Base-by-base conservation (phyloP, 2,329 filamentous ascomycete species). In the Aschersonia sp. region DNA sequence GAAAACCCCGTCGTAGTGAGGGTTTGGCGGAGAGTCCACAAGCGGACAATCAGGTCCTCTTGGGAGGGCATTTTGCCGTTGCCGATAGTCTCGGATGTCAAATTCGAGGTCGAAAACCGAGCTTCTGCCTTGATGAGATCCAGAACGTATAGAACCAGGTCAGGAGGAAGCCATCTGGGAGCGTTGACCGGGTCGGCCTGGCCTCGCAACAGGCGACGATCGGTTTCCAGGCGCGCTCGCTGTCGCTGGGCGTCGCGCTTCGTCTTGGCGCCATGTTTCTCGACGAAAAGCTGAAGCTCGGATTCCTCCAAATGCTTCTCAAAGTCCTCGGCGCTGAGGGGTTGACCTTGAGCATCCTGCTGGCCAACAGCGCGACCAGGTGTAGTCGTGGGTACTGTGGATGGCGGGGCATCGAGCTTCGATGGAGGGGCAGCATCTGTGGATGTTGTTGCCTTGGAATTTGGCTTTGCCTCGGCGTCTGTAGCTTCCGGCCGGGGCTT, bases 291-390 rank as follows among this genome's bases (percentile, higher is more conserved):
- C 63, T 97, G 89, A 40, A 98, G 71, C 57, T 94, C 88, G n/a
- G 88, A 84, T 57, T 89, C 84, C 61, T 96, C 88, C 12, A 97
- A 75, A 58, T 94, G 87, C 53, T 72, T 81, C 60, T 96, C 92
- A 46, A 96, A 84, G 62, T 97, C 87, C 60, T 96, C 91, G 1
- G 91, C 84, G 45, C 79, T 87, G 53, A 91, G 66, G 31, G 76
- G 68, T 48, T 77, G 68, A 47, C 66, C 55, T 32, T 61, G 52
- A n/a, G 48, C 43, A 9, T 30, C 38, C 43, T 51, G 48, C 41
- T 47, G 50, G 44, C 43, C 44, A 30, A 31, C 45, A 31, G 44
- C 32, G 48, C 45, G 47, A 31, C 43, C 45, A 44, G 40, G 35
- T 7, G 7, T 12, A 38, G 3, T 32, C 20, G 47, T 35, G 31